Percentiles rank a stretch among this genome's conserved stretches.
These are phyloP conservation scores for Colletotrichum karsti DNA, from an alignment of 2,329 filamentous ascomycete species.

Conservation along the genomic window DNA sequence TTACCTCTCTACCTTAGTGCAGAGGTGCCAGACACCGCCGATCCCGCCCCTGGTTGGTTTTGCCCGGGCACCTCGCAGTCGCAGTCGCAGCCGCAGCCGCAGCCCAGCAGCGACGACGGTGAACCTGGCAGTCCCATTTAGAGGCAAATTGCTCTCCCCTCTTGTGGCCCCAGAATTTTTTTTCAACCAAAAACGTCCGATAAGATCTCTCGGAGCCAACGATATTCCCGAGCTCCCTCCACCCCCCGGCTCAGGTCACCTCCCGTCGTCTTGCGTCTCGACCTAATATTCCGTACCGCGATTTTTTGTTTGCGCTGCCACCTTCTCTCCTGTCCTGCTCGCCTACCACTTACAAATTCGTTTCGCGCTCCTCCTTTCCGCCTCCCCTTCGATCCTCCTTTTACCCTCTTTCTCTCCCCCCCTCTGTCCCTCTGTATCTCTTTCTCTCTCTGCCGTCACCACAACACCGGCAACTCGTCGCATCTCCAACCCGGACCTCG, in stretches of 20 bases:
- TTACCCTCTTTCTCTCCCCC: too few relatives aligned
- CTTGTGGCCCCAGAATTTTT: constrained; percentile 1
- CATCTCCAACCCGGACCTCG: neutral
- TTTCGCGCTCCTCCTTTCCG: neutral
- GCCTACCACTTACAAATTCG: neutral
- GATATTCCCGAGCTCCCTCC: constrained; percentile 13
- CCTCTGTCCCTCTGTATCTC: too few relatives aligned
- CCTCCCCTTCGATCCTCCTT: neutral
- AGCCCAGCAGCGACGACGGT: neutral
- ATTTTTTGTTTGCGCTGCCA: constrained; percentile 1
- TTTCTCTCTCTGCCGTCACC: neutral
- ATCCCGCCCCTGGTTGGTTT: constrained; percentile 11
- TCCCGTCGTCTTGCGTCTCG: neutral
- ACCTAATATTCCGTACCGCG: neutral
- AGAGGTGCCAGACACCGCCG: neutral
- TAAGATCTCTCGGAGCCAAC: constrained; percentile 11
- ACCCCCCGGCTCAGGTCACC: neutral
- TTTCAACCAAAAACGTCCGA: constrained; percentile 3
- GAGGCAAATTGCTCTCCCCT: constrained; percentile 2
- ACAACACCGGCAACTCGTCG: neutral
- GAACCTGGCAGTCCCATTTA: constrained; percentile 5
- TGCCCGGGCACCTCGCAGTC: too few relatives aligned
- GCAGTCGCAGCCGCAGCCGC: too few relatives aligned
- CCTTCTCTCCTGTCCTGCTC: neutral
- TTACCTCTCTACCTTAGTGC: neutral